Conservation (phyloP, 2,329 filamentous ascomycete genomes). For the Zymoseptoria pseudotritici region DNA sequence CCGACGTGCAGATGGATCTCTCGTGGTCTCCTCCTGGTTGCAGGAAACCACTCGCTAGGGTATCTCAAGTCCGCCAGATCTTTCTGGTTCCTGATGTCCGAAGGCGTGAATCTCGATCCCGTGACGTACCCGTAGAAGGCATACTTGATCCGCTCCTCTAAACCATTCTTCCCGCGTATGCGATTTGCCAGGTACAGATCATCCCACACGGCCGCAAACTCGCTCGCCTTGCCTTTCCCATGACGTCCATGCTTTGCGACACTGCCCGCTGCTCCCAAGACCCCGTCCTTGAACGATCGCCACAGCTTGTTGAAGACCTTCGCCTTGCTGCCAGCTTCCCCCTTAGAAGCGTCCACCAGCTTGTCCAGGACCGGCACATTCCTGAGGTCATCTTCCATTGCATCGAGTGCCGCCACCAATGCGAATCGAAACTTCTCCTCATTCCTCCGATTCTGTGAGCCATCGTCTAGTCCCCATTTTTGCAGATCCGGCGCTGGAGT, state of each 20-base stretch:
- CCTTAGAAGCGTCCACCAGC: slow-evolving; percentile 19
- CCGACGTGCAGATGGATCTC: slow-evolving; percentile 90
- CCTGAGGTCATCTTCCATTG: slow-evolving; percentile 24
- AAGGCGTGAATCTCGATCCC: slow-evolving; percentile 49
- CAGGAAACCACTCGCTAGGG: slow-evolving; percentile 87
- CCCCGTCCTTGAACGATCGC: slow-evolving; percentile 17
- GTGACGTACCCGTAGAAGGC: slow-evolving; percentile 61
- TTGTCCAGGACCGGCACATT: slow-evolving; percentile 27
- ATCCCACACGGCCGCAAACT: slow-evolving; percentile 7
- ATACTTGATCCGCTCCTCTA: slow-evolving; percentile 47
- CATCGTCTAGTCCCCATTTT: slow-evolving; percentile 4
- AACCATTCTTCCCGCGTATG: slow-evolving; percentile 16
- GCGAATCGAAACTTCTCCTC: slow-evolving; percentile 14
- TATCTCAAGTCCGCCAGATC: slow-evolving; percentile 75
- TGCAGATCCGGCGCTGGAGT: not conserved
- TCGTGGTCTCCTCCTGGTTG: slow-evolving; percentile 69
- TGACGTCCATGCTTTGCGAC: not conserved
- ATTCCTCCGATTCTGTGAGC: not conserved
- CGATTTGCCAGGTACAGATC: slow-evolving; percentile 12
- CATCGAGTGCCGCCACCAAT: slow-evolving; percentile 18
- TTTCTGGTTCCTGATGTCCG: slow-evolving; percentile 52
- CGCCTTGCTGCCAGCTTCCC: slow-evolving; percentile 6
- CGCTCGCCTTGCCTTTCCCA: not conserved
- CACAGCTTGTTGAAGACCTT: slow-evolving; percentile 22
- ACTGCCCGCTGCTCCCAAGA: slow-evolving; percentile 19